Percentiles rank a stretch among this genome's conserved stretches.
Evolutionary conservation across 441 rosid genomes (phyloP).

Genomic region (California macrophylla): DNA sequence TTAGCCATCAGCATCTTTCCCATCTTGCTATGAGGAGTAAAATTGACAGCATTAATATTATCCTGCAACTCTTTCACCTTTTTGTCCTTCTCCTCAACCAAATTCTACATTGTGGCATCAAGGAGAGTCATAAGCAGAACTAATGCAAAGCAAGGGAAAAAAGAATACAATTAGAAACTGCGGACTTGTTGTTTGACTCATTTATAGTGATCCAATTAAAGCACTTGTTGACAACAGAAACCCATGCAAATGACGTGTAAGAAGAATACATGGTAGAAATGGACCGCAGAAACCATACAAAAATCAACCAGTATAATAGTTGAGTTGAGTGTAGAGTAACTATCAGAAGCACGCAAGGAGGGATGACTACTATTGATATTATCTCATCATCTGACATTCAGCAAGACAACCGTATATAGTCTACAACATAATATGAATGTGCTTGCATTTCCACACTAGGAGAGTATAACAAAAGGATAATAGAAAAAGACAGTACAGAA

Average conservation of each 20-base stretch:
- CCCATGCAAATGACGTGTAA: neutral
- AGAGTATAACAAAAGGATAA: neutral
- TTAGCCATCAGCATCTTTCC: conserved; percentile 98
- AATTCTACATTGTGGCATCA: conserved; percentile 41
- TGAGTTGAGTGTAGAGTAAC: neutral
- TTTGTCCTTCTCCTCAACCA: conserved; percentile 93
- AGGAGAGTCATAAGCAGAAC: conserved; percentile 7
- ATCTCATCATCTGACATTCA: too few species aligned
- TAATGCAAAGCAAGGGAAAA: neutral
- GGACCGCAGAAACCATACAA: neutral
- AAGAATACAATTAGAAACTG: neutral
- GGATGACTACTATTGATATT: too few species aligned
- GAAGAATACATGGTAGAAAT: neutral
- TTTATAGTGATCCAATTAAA: neutral
- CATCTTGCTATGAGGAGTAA: conserved; percentile 85
- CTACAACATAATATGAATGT: neutral
- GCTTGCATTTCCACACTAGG: neutral
- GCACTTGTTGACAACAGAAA: neutral
- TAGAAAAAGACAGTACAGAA: too few species aligned
- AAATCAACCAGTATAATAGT: neutral
- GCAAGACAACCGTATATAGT: too few species aligned
- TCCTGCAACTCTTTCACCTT: conserved; percentile 92
- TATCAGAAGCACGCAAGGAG: too few species aligned
- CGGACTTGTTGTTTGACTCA: neutral
- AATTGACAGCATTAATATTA: conserved; percentile 72